A percentile compares a stretch with the other conserved stretches of the same genome.
Evolutionary conservation across 2,329 filamentous ascomycete species (phyloP).

Genomic region (Microascus cirrosus): DNA sequence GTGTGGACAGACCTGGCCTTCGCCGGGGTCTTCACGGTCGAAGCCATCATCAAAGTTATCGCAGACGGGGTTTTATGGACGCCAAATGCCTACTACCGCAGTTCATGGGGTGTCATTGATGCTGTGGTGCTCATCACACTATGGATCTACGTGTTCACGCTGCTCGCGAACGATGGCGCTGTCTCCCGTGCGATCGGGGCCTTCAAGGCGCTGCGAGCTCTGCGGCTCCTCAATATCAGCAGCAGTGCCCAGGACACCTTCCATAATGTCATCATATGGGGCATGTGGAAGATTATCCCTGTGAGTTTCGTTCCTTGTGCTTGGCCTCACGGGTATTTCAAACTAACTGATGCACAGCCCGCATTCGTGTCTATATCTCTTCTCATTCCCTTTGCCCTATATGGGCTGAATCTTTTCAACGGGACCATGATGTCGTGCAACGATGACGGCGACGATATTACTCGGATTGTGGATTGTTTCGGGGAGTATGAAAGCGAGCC

Average conservation of each 20-base stretch:
- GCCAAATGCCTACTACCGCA: slow-evolving; percentile 91
- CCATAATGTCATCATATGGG: slow-evolving; percentile 78
- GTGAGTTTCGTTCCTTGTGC: slow-evolving; percentile 31
- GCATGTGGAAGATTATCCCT: slow-evolving; percentile 87
- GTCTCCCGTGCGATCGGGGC: slow-evolving; percentile 87
- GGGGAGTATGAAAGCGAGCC: slow-evolving; percentile 71
- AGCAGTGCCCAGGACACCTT: slow-evolving; percentile 94
- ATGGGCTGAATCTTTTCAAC: slow-evolving; percentile 86
- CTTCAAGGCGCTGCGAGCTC: slow-evolving; percentile 89
- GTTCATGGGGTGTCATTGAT: slow-evolving; percentile 95
- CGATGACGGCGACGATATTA: slow-evolving; percentile 33
- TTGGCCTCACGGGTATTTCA: background rate
- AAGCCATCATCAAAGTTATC: slow-evolving; percentile 84
- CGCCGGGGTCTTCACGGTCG: slow-evolving; percentile 72
- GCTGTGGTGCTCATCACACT: slow-evolving; percentile 82
- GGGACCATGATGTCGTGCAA: slow-evolving; percentile 75
- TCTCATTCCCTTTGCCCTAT: slow-evolving; percentile 92
- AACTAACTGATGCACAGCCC: slow-evolving; percentile 31
- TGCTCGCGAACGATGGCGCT: slow-evolving; percentile 69
- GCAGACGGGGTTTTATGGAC: slow-evolving; percentile 95
- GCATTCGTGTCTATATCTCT: slow-evolving; percentile 91
- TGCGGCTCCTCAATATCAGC: slow-evolving; percentile 88
- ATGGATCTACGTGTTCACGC: slow-evolving; percentile 86
- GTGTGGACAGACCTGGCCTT: slow-evolving; percentile 90
- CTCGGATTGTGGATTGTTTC: slow-evolving; percentile 62